Evolutionary conservation across 768 basidiomycete species (phyloP).

Genomic region (Antrodiella citrinella): DNA sequence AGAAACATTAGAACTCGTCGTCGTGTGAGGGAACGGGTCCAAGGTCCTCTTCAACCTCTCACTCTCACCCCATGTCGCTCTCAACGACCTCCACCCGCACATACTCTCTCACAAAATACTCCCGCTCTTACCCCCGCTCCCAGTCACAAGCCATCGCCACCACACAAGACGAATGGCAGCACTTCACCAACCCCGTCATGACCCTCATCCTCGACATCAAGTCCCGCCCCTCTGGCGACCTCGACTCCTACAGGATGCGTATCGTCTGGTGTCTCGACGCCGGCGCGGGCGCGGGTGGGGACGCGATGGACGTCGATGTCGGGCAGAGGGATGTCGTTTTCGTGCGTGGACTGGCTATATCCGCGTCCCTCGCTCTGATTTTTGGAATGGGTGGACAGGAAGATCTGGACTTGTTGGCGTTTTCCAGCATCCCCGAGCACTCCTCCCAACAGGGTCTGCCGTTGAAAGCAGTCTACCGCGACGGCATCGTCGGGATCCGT

Average conservation of each 20-base stretch:
- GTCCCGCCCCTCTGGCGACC: constrained; percentile 34
- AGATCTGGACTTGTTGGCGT: constrained; percentile 65
- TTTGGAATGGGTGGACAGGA: constrained; percentile 45
- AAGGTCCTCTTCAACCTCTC: too few species aligned
- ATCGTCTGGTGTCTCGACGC: constrained; percentile 54
- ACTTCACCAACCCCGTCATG: constrained; percentile 65
- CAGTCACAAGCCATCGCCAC: constrained; percentile 12
- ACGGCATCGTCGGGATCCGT: constrained; percentile 64
- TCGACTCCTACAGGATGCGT: constrained; percentile 58
- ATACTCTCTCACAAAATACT: constrained; percentile 57
- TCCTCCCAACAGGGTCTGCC: constrained; percentile 40
- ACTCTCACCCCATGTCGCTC: too few species aligned
- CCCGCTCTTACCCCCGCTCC: constrained; percentile 46
- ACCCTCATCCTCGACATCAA: constrained; percentile 54
- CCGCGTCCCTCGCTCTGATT: constrained; percentile 6
- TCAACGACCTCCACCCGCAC: constrained; percentile 54
- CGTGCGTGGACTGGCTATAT: constrained; percentile 32
- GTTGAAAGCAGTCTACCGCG: constrained; percentile 76
- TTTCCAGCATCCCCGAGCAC: constrained; percentile 33
- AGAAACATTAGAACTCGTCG: too few species aligned
- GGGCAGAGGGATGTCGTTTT: constrained; percentile 55
- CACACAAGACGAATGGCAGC: constrained; percentile 56
- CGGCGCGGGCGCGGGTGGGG: constrained; percentile 18
- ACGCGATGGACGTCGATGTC: constrained; percentile 22
- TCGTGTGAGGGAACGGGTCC: too few species aligned